These are phyloP conservation scores for Vachellia collinsii DNA, from an alignment of 306 rosid genomes.

Conservation along the genomic window DNA sequence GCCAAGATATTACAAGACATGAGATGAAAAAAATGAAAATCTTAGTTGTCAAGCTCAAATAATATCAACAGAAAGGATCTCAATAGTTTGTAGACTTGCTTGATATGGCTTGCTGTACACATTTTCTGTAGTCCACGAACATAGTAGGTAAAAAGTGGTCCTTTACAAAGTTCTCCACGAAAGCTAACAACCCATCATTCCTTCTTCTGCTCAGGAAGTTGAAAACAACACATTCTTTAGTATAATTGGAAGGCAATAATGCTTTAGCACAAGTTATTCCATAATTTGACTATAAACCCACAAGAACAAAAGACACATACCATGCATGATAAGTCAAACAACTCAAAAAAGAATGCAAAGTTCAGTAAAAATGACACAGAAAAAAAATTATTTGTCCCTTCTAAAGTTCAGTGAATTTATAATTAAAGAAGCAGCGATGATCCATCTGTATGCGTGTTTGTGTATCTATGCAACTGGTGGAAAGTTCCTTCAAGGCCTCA, in stretches of 20 bases:
- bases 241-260: conserved; percentile 30
- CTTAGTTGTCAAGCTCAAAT: conserved; percentile 29
- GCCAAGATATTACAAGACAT: conserved; percentile 28
- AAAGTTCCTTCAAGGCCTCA: background rate
- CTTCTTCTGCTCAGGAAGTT: conserved; percentile 60
- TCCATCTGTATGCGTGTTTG: background rate
- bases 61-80: conserved; percentile 25
- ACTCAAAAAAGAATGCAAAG: conserved; percentile 13
- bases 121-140: conserved; percentile 98
- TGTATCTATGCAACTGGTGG: background rate
- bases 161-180: conserved; percentile 98
- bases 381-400: background rate
- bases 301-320: conserved; percentile 20
- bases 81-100: conserved; percentile 69
- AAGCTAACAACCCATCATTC: conserved; percentile 93
- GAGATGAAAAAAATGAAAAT: conserved; percentile 25
- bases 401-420: background rate
- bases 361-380: background rate
- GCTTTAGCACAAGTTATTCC: conserved; percentile 18
- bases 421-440: background rate
- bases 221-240: conserved; percentile 32
- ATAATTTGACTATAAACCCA: conserved; percentile 26
- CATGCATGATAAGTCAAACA: background rate
- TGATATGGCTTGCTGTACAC: conserved; percentile 99
- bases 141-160: conserved; percentile 96